Percentiles rank a stretch among this genome's conserved stretches.
phyloP scores from a whole-genome alignment of 306 rosid species.

The Hylodesmum podocarpum region DNA sequence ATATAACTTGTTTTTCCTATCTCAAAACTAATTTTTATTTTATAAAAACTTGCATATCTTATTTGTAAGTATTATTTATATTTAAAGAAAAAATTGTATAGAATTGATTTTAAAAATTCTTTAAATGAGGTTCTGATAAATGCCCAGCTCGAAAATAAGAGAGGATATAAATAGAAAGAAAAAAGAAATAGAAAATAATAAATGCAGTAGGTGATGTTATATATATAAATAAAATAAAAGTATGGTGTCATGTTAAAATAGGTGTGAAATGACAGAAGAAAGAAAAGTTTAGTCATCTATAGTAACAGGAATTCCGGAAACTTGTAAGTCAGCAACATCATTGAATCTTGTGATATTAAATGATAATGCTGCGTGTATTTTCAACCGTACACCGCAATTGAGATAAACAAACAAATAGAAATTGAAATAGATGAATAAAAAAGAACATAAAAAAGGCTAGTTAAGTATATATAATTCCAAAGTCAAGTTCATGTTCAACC shows the following conservation, averaged over 20 bases:
- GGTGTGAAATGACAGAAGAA: background rate
- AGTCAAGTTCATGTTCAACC: too few species aligned
- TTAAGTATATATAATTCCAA: too few species aligned
- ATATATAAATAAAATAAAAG: background rate
- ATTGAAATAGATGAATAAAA: background rate
- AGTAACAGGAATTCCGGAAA: background rate
- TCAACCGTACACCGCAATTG: background rate
- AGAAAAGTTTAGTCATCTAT: background rate
- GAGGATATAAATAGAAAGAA: background rate
- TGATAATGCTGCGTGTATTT: background rate
- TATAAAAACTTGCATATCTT: background rate
- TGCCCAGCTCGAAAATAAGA: background rate
- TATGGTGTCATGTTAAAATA: background rate
- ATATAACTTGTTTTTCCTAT: background rate
- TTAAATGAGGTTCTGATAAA: background rate
- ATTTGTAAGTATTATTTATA: background rate
- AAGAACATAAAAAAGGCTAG: too few species aligned
- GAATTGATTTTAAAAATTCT: background rate
- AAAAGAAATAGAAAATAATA: background rate
- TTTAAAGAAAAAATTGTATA: too few species aligned
- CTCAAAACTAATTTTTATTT: background rate
- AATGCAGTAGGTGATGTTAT: background rate
- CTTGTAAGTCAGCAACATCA: too few species aligned
- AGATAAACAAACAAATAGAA: background rate
- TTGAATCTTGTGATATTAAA: too few species aligned